These are phyloP conservation scores for Suhomyces vadensis DNA, from an alignment of 805 yeast species.

Conservation along the genomic window DNA sequence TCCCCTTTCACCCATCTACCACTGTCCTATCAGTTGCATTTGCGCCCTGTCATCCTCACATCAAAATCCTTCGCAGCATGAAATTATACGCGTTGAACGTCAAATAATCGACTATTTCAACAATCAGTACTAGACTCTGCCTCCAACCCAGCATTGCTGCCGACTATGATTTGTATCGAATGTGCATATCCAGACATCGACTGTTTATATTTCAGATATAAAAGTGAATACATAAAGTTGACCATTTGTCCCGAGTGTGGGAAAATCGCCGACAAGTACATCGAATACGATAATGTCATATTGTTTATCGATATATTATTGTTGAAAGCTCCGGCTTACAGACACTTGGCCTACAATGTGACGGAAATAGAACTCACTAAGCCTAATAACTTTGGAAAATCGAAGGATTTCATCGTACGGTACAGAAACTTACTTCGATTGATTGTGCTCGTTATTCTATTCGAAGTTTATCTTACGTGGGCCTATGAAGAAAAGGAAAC, in stretches of 20 bases:
- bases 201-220: conserved; percentile 68
- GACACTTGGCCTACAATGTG: conserved; percentile 82
- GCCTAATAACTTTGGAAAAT: background rate
- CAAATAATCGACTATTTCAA: too few relatives aligned
- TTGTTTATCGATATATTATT: conserved; percentile 81
- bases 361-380: conserved; percentile 32
- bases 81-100: too few relatives aligned
- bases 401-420: conserved; percentile 10
- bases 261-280: conserved; percentile 81
- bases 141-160: background rate
- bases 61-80: too few relatives aligned
- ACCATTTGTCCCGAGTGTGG: conserved; percentile 75
- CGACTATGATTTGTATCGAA: conserved; percentile 81
- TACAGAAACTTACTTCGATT: conserved; percentile 41
- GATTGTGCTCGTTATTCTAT: conserved; percentile 63
- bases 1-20: too few relatives aligned
- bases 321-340: conserved; percentile 81
- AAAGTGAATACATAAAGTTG: conserved; percentile 75
- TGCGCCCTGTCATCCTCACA: too few relatives aligned
- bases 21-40: too few relatives aligned
- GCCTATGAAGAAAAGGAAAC: conserved; percentile 75
- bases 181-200: conserved; percentile 65
- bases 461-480: conserved; percentile 92
- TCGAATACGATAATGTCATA: conserved; percentile 84
- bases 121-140: too few relatives aligned